phyloP scores from a whole-genome alignment of 805 yeast genomes.

The Naumovozyma castellii region DNA sequence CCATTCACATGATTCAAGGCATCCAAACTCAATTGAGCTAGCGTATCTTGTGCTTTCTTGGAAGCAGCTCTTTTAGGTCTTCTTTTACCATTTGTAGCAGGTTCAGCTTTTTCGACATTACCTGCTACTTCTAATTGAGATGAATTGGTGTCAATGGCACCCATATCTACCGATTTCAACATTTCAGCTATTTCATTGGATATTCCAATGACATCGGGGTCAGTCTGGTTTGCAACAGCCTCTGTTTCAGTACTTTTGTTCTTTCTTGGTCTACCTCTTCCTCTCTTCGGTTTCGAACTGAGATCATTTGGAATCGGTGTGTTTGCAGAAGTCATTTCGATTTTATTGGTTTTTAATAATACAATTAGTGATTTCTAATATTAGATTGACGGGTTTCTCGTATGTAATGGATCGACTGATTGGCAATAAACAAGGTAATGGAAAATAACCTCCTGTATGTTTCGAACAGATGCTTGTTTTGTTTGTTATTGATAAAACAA shows the following conservation, averaged over 20 bases:
- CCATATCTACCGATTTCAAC: background rate
- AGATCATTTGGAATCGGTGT: too few species aligned
- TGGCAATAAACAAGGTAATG: background rate
- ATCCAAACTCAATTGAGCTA: background rate
- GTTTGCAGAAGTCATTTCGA: background rate
- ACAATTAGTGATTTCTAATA: too few species aligned
- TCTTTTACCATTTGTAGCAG: constrained; percentile 2
- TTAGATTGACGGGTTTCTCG: background rate
- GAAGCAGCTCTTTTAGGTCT: constrained; percentile 10
- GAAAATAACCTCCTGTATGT: background rate
- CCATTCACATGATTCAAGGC: constrained; percentile 1
- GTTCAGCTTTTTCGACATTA: constrained; percentile 7
- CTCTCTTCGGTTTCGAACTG: constrained; percentile 1
- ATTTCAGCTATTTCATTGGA: background rate
- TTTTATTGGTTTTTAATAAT: too few species aligned
- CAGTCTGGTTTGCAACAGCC: background rate
- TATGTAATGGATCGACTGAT: background rate
- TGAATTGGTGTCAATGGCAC: background rate
- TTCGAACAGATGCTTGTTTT: background rate
- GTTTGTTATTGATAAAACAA: background rate
- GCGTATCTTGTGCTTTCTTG: constrained; percentile 1
- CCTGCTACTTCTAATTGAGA: constrained; percentile 4
- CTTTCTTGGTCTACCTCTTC: constrained; percentile 17
- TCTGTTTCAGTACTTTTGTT: constrained; percentile 1
- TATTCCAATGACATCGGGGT: background rate